These are phyloP conservation scores for Annulohypoxylon truncatum DNA, from an alignment of 2,329 filamentous ascomycete species.

Conservation along the genomic window DNA sequence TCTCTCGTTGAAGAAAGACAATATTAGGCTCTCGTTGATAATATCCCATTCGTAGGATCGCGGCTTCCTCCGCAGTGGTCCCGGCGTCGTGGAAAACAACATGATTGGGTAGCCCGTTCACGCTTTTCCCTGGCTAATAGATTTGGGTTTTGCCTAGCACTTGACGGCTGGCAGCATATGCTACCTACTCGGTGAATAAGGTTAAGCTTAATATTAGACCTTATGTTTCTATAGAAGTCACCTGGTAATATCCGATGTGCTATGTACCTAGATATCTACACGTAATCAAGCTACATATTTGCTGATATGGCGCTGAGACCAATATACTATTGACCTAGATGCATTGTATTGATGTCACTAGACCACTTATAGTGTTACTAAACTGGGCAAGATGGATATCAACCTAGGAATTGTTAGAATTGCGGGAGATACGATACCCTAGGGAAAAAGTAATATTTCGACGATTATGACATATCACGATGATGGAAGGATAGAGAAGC, in stretches of 20 bases:
- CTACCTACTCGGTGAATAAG: background rate
- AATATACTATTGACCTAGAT: conserved; percentile 1
- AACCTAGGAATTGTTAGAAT: background rate
- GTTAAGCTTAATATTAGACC: background rate
- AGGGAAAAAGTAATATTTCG: background rate
- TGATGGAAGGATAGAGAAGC: background rate
- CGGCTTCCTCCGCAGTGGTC: background rate
- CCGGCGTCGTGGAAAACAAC: background rate
- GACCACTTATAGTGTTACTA: conserved; percentile 5
- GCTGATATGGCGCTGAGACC: background rate
- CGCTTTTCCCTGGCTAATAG: background rate
- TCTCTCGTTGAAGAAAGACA: too few relatives aligned
- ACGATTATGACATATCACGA: background rate
- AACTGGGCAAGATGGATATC: conserved; percentile 3
- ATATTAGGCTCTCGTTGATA: too few relatives aligned
- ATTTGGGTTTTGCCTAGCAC: background rate
- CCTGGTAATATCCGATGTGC: background rate
- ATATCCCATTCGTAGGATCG: background rate
- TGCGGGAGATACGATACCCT: background rate
- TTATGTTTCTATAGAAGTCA: too few relatives aligned
- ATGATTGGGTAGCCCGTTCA: background rate
- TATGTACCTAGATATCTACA: background rate
- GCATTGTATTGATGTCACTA: conserved; percentile 26
- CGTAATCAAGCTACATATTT: background rate
- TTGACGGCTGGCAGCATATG: background rate